Conservation (phyloP, 306 rosid species). For the Fragaria nilgerrensis region DNA sequence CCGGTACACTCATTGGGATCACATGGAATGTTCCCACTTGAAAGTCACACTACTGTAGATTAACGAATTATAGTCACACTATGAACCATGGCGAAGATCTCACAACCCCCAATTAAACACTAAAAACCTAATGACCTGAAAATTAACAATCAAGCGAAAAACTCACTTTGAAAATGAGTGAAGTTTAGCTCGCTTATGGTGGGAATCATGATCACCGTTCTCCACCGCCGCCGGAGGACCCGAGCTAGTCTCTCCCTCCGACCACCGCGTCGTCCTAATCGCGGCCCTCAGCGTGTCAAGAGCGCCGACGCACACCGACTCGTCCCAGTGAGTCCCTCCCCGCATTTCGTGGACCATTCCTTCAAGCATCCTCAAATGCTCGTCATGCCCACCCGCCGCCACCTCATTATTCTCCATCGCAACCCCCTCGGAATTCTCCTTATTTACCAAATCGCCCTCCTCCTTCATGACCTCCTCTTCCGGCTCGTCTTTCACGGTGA, state of each 20-base stretch:
- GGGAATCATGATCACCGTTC: constrained; percentile 51
- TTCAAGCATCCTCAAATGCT: constrained; percentile 34
- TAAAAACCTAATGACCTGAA: background rate
- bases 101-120: background rate
- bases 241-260: constrained; percentile 68
- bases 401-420: constrained; percentile 33
- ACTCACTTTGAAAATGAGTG: constrained; percentile 67
- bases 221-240: constrained; percentile 19
- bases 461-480: constrained; percentile 25
- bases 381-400: constrained; percentile 20
- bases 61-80: background rate
- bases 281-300: constrained; percentile 34
- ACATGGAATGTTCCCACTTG: background rate
- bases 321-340: constrained; percentile 32
- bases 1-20: background rate
- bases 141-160: background rate
- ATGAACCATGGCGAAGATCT: background rate
- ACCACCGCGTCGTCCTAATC: constrained; percentile 29
- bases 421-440: constrained; percentile 24
- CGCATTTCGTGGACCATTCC: constrained; percentile 44
- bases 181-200: constrained; percentile 82
- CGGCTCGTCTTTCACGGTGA: constrained; percentile 51
- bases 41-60: background rate
- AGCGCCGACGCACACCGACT: constrained; percentile 25
- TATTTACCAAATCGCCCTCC: constrained; percentile 38